Base-by-base conservation (phyloP, 2,329 filamentous ascomycete genomes). In the Paecilomyces sp. region DNA sequence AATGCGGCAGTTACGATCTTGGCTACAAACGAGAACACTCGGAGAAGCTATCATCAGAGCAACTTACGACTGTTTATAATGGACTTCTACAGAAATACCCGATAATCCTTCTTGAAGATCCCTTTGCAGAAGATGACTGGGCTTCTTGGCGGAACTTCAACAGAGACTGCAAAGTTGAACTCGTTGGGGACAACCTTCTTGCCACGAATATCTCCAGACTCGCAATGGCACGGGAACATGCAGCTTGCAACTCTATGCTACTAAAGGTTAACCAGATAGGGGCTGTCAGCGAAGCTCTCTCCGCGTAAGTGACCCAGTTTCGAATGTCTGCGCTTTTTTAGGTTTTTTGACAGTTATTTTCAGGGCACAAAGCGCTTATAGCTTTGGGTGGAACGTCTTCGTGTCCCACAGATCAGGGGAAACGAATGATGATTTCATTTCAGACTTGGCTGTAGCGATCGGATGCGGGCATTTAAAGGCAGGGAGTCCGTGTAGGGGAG, bases 181-280 rank as follows among this genome's bases (percentile, higher is more conserved):
- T 77, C 8, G 77, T 78, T 2, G 76, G 77, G 13, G 75, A 78
- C 63, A 75, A 77, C 60, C 63, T 78, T 22, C 68, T 77, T 6
- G 74, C 69, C 3, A 78, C 76, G 15, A 78, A 78, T 62, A 66
- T 71, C 15, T 64, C 69, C 24, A 64, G 74, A 12, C 65, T 78
- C 13, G 65, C 68, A 53, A 65, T 67, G 55, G 76, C 75, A 3
- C 58, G 68, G n/a, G 65, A 75, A 54, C 73, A 72, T 61, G 66
- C 69, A 47, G 77, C 75, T 8, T 79, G 76, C 62, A 74, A 78
- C 64, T 65, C 71, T 7, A 66, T 79, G 64, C 61, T 78, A 34
- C 64, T 79, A 31, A 79, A 79, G 65, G 67, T 78, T 55, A 78
- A 79, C 63, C 74, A 78, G 64, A 78, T 79, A 30, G 76, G 77